Base-by-base conservation (phyloP, 2,329 filamentous ascomycete genomes). In the Penicillium concentricum region DNA sequence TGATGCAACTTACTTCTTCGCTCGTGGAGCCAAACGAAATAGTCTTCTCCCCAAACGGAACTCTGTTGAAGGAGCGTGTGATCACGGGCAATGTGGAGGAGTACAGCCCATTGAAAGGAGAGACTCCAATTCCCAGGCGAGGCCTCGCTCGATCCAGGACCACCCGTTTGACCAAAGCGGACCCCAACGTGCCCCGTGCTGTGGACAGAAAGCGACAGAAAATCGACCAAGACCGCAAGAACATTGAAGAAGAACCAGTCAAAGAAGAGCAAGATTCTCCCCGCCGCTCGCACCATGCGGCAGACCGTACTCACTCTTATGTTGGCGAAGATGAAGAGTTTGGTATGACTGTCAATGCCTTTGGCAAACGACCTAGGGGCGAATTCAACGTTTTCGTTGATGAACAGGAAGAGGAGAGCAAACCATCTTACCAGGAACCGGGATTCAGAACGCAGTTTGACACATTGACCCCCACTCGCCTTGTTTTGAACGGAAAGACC, bases 81-180 rank as follows among this genome's bases (percentile, higher is more conserved):
- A 81, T 82, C 39, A 76, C 79, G 32, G 79, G 79, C 4, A 74
- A 79, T 54, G 75, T 79, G 37, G 78, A 81, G 53, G 75, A 78
- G n/a, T 73, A 75, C 61, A 78, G 73, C 57, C 75, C 76, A 12
- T 61, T 80, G 48, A 76, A 78, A 56, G 78, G 77, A 30, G 78
- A 80, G 61, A 74, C 73, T 32, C 74, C 76, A 5, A 67, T 78
- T 46, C 74, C 74, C 10, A 78, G 74, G 57, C 64, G 65, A 30
- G 70, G 73, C 51, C 39, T 64, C 15, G 58, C 61, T 53, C 71
- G 72, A 35, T 61, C 70, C 13, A 74, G 69, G 55, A 39, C 4
- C 13, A 26, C 10, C 53, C 68, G n/a, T 66, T 76, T 42, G 65
- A 67, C 20, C 64, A 69, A 42, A 57, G 56, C 8, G 10, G 71